phyloP scores from a whole-genome alignment of 345 rosid genomes.

The Turnera subulata region DNA sequence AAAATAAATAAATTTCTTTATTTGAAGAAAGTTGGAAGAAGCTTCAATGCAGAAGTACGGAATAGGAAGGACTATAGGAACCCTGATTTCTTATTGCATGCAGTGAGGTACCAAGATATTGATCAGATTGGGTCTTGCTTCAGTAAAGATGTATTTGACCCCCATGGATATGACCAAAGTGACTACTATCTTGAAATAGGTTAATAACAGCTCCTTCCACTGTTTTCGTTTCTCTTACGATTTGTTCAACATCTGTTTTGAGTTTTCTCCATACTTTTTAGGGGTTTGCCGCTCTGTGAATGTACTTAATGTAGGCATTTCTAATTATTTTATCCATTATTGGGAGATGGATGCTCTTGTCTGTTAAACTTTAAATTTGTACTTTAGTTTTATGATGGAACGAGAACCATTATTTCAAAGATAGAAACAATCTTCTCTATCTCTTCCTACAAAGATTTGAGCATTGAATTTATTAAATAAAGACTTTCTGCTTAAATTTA shows the following conservation, averaged over 20 bases:
- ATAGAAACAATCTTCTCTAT: neutral
- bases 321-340: too few species aligned
- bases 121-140: slow-evolving; percentile 95
- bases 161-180: slow-evolving; percentile 82
- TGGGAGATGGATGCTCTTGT: too few species aligned
- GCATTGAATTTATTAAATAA: too few species aligned
- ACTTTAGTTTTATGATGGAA: neutral
- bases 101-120: slow-evolving; percentile 87
- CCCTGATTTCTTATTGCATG: slow-evolving; percentile 89
- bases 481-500: too few species aligned
- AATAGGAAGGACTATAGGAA: slow-evolving; percentile 93
- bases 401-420: neutral
- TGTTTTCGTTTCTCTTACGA: neutral
- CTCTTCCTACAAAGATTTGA: too few species aligned
- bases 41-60: slow-evolving; percentile 93
- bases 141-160: slow-evolving; percentile 85
- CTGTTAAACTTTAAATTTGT: neutral
- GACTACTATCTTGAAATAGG: slow-evolving; percentile 86
- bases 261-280: neutral
- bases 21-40: slow-evolving; percentile 77
- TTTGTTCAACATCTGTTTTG: neutral
- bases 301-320: neutral
- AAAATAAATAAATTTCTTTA: slow-evolving; percentile 75
- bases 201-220: slow-evolving; percentile 17
- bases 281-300: neutral